Percentiles rank a stretch among this genome's conserved stretches.
These are phyloP conservation scores for Exophiala lecanii-corni DNA, from an alignment of 2,329 filamentous ascomycete species.

Conservation along the genomic window DNA sequence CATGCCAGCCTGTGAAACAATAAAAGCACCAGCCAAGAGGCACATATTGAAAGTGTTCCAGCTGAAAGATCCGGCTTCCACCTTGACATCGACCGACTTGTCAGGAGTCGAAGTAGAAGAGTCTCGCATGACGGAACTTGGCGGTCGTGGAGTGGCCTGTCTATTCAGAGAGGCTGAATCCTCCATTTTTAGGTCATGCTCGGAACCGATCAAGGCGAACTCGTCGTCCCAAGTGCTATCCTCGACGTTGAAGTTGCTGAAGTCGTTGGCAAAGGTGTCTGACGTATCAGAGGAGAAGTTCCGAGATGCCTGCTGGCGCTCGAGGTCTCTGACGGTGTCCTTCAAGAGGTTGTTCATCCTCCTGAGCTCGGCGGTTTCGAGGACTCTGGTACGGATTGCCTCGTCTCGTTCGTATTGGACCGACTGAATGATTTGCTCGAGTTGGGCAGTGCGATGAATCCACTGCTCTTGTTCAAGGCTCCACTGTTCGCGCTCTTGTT, in stretches of 20 bases:
- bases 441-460: conserved; percentile 70
- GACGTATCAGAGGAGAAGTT: conserved; percentile 9
- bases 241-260: conserved; percentile 77
- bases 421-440: conserved; percentile 68
- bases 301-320: conserved; percentile 28
- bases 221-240: conserved; percentile 76
- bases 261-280: conserved; percentile 62
- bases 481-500: conserved; percentile 30
- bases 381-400: conserved; percentile 78
- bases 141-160: conserved; percentile 36
- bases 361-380: conserved; percentile 84
- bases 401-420: conserved; percentile 86
- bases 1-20: conserved; percentile 76
- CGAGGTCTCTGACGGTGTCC: conserved; percentile 53
- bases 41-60: conserved; percentile 81
- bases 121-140: conserved; percentile 4
- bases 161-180: conserved; percentile 47
- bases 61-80: conserved; percentile 62
- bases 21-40: conserved; percentile 91
- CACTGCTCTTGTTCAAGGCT: conserved; percentile 49
- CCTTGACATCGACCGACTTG: conserved; percentile 31
- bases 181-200: conserved; percentile 53
- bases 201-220: conserved; percentile 69
- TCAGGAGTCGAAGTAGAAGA: conserved; percentile 1
- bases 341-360: conserved; percentile 84